Base-by-base conservation (phyloP, 148 eudicot species). In the Fallopia convolvulus region DNA sequence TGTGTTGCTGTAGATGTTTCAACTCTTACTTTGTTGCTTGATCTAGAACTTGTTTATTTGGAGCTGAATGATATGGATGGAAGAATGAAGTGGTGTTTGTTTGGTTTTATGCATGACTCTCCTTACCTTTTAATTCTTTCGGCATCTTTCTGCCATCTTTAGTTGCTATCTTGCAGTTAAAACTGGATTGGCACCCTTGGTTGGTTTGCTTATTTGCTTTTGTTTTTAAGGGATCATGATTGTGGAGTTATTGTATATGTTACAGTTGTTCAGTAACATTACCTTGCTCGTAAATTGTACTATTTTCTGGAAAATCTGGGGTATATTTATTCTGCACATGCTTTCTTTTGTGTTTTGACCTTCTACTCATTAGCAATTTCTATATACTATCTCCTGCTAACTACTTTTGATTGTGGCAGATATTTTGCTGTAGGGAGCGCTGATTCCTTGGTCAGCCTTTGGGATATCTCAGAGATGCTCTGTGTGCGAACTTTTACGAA, bases 401-500 rank as follows among this genome's bases (percentile, higher is more conserved):
- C 46, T 46, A 36, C 46, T 39, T 68, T 36, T 36, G n/a, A 23
- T 68, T 36, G 21, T 68, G 72, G 50, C 91, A 94, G 99, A 81
- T 94, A 94, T 83, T 92, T 94, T 82, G 97, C 99, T 56, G 99
- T 94, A 78, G 99, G 99, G 84, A 94, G 99, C 83, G 99, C 99
- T 73, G 99, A 94, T 85, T 94, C 99, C 20, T 88, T 94, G 84
- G 99, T 94, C 78, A 94, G 99, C 82, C 93, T 94, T 71, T 94
- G 99, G 99, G 93, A 90, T 81, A 92, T 92, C 75, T 79, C 83
- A 78, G 96, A 94, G 85, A 92, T 94, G 99, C 89, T 92, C 8
- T 94, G 99, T 78, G 89, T 94, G 71, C 93, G 90, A 76, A 94
- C 99, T 44, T 94, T 94, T 78, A 89, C 94, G 70, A 94, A 94